Base-by-base conservation (phyloP, 169 alveolate genomes). In the Plasmodium berghei region DNA sequence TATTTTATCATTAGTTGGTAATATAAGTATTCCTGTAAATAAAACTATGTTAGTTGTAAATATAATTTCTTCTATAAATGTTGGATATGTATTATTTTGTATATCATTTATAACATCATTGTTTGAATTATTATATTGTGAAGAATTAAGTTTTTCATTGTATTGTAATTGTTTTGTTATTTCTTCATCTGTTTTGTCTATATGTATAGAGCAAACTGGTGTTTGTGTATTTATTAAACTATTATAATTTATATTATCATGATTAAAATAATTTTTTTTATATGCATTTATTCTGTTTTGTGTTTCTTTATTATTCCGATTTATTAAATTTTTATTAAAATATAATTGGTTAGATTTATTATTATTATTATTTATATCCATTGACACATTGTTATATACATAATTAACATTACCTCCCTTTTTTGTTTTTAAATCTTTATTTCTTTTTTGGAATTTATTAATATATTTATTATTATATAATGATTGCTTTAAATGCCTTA, bases 141-240 rank as follows among this genome's bases (percentile, higher is more conserved):
- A 45, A 5, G 55, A 49, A 42, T 5, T 20, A 9, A 20, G 3
- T 1, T 48, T 1, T 18, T 83, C 75, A 26, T 45, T 83, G 8
- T 26, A 28, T 34, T 77, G 52, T 18, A 28, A 2, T 69, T 83
- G 90, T 16, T 83, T 83, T 55, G 55, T 66, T 63, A 83, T 83
- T 3, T 83, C 90, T 14, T 83, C 86, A 20, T 83, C 86, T 83
- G 90, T 54, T 83, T 83, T 83, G 9, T 83, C 90, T 18, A 83
- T 83, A 69, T 83, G 90, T 56, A 83, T 67, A 54, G 86, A 83
- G 34, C 90, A 83, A 24, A 83, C 61, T 40, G 86, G 42, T 45
- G 86, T 69, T 67, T 69, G 85, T 20, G 90, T 40, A 70, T 83
- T 83, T 28, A 83, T 83, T 20, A 83, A 45, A 5, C 59, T 83